Percentiles rank a stretch among this genome's conserved stretches.
Evolutionary conservation across 768 basidiomycete species (phyloP).

Genomic region (Tricholoma bakamatsutake): DNA sequence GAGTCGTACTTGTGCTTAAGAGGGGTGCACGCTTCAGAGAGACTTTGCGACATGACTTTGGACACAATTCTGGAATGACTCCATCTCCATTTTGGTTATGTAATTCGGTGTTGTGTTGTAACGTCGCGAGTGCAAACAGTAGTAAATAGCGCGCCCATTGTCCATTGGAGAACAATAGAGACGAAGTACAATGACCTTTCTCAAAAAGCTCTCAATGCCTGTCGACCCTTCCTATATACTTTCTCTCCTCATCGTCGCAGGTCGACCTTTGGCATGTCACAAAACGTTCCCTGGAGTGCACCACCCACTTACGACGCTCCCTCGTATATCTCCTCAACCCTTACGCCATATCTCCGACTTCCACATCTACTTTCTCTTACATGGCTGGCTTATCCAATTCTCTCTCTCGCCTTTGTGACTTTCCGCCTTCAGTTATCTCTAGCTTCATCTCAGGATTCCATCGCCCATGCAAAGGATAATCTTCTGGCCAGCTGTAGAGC

Average conservation of each 20-base stretch:
- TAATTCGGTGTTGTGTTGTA: too few species aligned
- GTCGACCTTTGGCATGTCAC: conserved; percentile 34
- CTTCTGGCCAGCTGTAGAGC: conserved; percentile 83
- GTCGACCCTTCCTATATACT: conserved; percentile 12
- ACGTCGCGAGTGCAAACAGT: too few species aligned
- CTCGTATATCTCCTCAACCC: conserved; percentile 33
- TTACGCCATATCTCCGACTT: conserved; percentile 81
- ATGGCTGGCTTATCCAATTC: conserved; percentile 88
- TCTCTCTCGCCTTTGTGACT: conserved; percentile 84
- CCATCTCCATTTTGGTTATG: too few species aligned
- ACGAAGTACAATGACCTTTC: neutral
- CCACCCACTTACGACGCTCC: conserved; percentile 55
- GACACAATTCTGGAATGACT: too few species aligned
- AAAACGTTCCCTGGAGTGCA: conserved; percentile 29
- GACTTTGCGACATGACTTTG: conserved; percentile 85
- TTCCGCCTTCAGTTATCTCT: conserved; percentile 77
- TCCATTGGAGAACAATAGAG: neutral
- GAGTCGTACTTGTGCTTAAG: conserved; percentile 87
- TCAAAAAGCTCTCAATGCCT: conserved; percentile 15
- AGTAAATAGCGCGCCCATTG: too few species aligned
- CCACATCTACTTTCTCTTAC: conserved; percentile 79
- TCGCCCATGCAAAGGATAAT: conserved; percentile 64
- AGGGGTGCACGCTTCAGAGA: conserved; percentile 81
- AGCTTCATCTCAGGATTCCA: conserved; percentile 57
- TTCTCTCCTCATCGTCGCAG: conserved; percentile 35